Conservation (phyloP, 345 rosid species). For the Streptanthus diversifolius region DNA sequence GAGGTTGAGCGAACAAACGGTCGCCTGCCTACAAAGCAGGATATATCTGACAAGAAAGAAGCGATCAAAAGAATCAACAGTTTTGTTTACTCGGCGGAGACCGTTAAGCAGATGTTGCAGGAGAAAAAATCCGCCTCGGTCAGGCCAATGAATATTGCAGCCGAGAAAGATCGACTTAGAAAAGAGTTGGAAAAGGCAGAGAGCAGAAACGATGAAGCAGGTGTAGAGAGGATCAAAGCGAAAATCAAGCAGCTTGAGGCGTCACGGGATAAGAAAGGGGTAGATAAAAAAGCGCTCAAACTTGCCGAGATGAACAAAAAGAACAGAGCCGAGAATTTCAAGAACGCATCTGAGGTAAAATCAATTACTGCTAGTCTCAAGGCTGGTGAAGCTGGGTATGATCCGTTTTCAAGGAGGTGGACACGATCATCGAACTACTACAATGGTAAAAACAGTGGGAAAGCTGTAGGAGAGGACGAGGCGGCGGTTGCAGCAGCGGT, state of each 20-base stretch:
- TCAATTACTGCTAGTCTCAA: slow-evolving; percentile 55
- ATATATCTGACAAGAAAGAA: slow-evolving; percentile 79
- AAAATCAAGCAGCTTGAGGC: slow-evolving; percentile 83
- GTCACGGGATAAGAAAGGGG: slow-evolving; percentile 57
- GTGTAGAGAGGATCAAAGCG: slow-evolving; percentile 65
- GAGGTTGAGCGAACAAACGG: slow-evolving; percentile 88
- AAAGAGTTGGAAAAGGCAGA: slow-evolving; percentile 76
- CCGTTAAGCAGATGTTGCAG: slow-evolving; percentile 96
- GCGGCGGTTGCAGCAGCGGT: slow-evolving; percentile 26
- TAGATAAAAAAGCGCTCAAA: slow-evolving; percentile 70
- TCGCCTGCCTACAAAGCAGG: slow-evolving; percentile 79
- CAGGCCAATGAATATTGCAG: slow-evolving; percentile 90
- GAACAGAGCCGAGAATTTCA: slow-evolving; percentile 94
- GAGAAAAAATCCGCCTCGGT: slow-evolving; percentile 85
- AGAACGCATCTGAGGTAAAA: slow-evolving; percentile 79
- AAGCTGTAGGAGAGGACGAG: slow-evolving; percentile 30
- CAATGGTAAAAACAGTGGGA: slow-evolving; percentile 46
- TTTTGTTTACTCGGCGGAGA: slow-evolving; percentile 86
- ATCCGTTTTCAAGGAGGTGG: slow-evolving; percentile 99
- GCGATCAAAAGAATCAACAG: slow-evolving; percentile 63
- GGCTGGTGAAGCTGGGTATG: slow-evolving; percentile 98
- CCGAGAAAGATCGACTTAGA: slow-evolving; percentile 92
- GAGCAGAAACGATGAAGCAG: slow-evolving; percentile 66
- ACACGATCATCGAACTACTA: slow-evolving; percentile 91
- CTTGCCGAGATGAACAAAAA: slow-evolving; percentile 95